These are phyloP conservation scores for Bromus sterilis DNA, from an alignment of 176 grass and related monocot genomes.

Conservation along the genomic window DNA sequence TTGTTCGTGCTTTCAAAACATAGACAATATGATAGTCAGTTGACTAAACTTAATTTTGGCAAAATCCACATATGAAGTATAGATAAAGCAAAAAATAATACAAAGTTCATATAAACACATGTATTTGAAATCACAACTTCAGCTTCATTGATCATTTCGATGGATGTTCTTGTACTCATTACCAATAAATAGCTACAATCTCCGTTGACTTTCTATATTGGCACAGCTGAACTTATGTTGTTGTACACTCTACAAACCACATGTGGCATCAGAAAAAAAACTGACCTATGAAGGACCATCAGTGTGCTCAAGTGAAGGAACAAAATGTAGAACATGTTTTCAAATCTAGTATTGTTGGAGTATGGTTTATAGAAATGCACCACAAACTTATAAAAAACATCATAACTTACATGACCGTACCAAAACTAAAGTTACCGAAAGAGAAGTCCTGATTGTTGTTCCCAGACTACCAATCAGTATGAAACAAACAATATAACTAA, in stretches of 20 bases:
- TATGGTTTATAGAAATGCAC: not conserved
- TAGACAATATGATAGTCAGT: too few relatives aligned
- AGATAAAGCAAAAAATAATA: too few relatives aligned
- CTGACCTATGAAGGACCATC: not conserved
- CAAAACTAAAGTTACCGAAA: slow-evolving; percentile 50
- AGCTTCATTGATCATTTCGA: too few relatives aligned
- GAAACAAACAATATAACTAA: not conserved
- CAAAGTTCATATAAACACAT: too few relatives aligned
- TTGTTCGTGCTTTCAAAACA: too few relatives aligned
- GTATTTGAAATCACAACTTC: too few relatives aligned
- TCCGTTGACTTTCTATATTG: too few relatives aligned
- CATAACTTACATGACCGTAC: slow-evolving; percentile 51
- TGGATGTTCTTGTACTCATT: too few relatives aligned
- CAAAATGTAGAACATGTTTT: not conserved
- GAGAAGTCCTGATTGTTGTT: slow-evolving; percentile 32
- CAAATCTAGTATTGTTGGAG: not conserved
- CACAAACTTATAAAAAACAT: not conserved
- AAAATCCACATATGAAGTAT: too few relatives aligned
- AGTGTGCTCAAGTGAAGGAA: not conserved
- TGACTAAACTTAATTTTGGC: too few relatives aligned
- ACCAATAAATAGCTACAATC: too few relatives aligned
- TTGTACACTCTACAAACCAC: slow-evolving; percentile 44
- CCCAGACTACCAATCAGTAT: slow-evolving; percentile 40
- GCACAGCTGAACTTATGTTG: slow-evolving; percentile 15
- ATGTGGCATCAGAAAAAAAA: slow-evolving; percentile 1